Base-by-base conservation (phyloP, 2,329 filamentous ascomycete genomes). In the Neobulgaria alba region DNA sequence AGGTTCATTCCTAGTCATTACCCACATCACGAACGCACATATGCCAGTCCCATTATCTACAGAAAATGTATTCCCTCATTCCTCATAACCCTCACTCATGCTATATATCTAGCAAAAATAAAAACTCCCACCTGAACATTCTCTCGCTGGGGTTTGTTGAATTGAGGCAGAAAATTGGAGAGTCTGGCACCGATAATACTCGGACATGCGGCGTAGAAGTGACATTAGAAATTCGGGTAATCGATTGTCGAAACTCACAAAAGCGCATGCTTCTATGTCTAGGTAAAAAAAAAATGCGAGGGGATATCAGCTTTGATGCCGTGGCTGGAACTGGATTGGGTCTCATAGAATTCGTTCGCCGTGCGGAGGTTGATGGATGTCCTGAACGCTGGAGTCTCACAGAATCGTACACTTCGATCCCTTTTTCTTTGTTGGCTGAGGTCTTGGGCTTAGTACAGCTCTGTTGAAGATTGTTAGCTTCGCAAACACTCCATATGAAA, bases 401-500 rank as follows among this genome's bases (percentile, higher is more conserved):
- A 86, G 71, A 57, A 86, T 79, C 34, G 72, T 73, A 68, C 82
- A 85, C 68, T 82, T 82, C 51, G 67, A 66, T 63, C 75, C 75
- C 68, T 81, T 82, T 57, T 69, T 63, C 68, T 78, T 74, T 43
- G 63, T 66, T 20, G 65, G 57, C 48, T 72, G 65, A 15, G 77
- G 77, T 54, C 75, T 69, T 43, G 82, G 82, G 65, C 80, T 84
- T 47, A 87, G 68, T 36, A 86, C 82, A 48, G 82, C 81, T 56
- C 82, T 86, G 55, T 10, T 34, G 46, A 48, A 48, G 40, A 38
- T 30, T 31, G 42, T 46, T 33, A 50, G 42, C 23, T 26, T 26
- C 23, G 12, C n/a, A n/a, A 39, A 17, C 7, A 10, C 35, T 14
- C 10, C 14, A 34, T 17, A 20, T 29, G n/a, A 15, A 17, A 26